phyloP scores from a whole-genome alignment of 306 rosid genomes.

The Rosa persica region DNA sequence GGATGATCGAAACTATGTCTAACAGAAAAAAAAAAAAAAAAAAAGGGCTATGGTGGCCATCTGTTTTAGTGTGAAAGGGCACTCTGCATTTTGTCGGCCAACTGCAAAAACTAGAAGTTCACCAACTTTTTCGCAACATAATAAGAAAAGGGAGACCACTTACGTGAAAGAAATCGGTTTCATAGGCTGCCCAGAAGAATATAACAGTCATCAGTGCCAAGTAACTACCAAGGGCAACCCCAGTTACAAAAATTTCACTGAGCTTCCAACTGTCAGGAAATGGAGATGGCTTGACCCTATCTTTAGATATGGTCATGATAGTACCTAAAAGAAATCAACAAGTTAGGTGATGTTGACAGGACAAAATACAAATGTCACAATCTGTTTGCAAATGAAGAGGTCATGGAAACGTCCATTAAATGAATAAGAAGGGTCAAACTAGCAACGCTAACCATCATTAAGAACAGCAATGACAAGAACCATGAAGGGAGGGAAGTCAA shows the following conservation, averaged over 20 bases:
- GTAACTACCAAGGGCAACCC: slow-evolving; percentile 61
- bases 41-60: neutral
- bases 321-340: slow-evolving; percentile 45
- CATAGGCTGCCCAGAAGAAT: slow-evolving; percentile 46
- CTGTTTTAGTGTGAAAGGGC: neutral
- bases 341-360: slow-evolving; percentile 6
- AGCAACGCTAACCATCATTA: slow-evolving; percentile 62
- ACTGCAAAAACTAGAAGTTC: neutral
- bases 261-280: slow-evolving; percentile 76
- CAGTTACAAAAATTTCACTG: slow-evolving; percentile 72
- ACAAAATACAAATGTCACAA: neutral
- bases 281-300: slow-evolving; percentile 76
- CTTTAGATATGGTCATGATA: slow-evolving; percentile 81
- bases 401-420: slow-evolving; percentile 2
- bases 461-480: slow-evolving; percentile 75
- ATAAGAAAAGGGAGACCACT: slow-evolving; percentile 10
- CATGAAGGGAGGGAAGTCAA: slow-evolving; percentile 81
- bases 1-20: neutral
- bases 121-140: neutral
- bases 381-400: neutral
- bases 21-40: neutral
- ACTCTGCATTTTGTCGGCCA: neutral
- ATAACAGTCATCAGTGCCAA: slow-evolving; percentile 61
- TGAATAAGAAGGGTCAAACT: neutral
- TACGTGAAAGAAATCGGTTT: slow-evolving; percentile 56